phyloP scores from a whole-genome alignment of 2,329 filamentous ascomycete genomes.

The Alternaria brassicicola region DNA sequence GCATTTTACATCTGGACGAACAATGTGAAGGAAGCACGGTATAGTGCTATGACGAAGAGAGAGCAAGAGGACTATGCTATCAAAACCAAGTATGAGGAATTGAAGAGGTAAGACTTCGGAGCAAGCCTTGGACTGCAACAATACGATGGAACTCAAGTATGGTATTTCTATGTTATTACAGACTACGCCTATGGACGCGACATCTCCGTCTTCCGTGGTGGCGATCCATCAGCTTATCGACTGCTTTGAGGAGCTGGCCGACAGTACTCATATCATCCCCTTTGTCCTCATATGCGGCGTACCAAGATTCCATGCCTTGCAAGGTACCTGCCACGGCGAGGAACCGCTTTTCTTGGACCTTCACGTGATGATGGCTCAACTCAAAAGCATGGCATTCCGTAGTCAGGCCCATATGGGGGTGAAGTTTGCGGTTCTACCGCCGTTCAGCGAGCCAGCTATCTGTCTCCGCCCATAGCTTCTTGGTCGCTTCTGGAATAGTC shows the following conservation, averaged over 20 bases:
- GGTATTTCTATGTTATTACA: background rate
- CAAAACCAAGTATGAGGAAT: conserved; percentile 37
- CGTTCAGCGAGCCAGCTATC: conserved; percentile 61
- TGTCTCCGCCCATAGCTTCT: conserved; percentile 63
- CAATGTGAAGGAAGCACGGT: conserved; percentile 37
- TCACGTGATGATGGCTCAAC: background rate
- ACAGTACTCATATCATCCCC: background rate
- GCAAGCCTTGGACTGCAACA: background rate
- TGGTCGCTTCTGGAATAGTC: conserved; percentile 51
- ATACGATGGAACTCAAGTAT: background rate
- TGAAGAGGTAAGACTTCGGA: conserved; percentile 36
- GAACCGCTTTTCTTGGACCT: background rate
- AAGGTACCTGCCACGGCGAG: background rate
- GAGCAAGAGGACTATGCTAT: conserved; percentile 37
- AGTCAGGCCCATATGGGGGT: background rate
- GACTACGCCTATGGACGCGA: background rate
- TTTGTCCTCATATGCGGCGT: background rate
- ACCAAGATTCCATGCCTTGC: background rate
- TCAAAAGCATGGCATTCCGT: background rate
- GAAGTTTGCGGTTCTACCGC: conserved; percentile 26
- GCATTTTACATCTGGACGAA: conserved; percentile 52
- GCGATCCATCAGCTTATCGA: background rate
- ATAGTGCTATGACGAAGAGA: conserved; percentile 39
- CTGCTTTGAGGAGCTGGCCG: background rate
- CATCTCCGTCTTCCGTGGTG: background rate